Percentiles rank a stretch among this genome's conserved stretches.
These are phyloP conservation scores for Aureobasidium melanogenum DNA, from an alignment of 2,329 filamentous ascomycete genomes.

Conservation along the genomic window DNA sequence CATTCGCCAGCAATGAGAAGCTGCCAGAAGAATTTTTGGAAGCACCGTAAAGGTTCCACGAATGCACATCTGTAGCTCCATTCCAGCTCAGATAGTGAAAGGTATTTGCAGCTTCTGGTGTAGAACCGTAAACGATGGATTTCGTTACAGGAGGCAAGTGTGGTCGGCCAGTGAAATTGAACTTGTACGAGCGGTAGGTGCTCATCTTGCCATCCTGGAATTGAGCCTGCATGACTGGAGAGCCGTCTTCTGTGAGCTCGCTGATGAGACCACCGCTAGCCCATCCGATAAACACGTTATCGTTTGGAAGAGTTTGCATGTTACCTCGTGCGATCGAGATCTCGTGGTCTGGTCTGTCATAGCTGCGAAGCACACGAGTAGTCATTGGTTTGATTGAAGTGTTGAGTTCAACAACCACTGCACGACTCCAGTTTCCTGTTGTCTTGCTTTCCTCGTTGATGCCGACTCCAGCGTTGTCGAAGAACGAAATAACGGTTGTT, in stretches of 20 bases:
- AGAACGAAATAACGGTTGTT: slow-evolving; percentile 1
- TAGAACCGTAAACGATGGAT: slow-evolving; percentile 23
- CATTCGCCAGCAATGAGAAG: background rate
- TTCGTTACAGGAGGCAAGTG: slow-evolving; percentile 21
- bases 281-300: slow-evolving; percentile 30
- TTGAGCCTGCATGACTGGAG: slow-evolving; percentile 24
- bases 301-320: slow-evolving; percentile 26
- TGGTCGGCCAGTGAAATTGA: slow-evolving; percentile 24
- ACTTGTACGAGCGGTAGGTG: slow-evolving; percentile 34
- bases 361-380: slow-evolving; percentile 15
- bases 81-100: slow-evolving; percentile 28
- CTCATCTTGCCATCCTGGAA: slow-evolving; percentile 27
- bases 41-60: slow-evolving; percentile 26
- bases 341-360: slow-evolving; percentile 25
- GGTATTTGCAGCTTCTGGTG: slow-evolving; percentile 21
- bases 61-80: slow-evolving; percentile 30
- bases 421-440: background rate
- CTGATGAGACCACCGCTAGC: slow-evolving; percentile 27
- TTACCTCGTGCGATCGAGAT: slow-evolving; percentile 26
- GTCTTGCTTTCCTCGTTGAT: background rate
- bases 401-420: slow-evolving; percentile 6
- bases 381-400: background rate
- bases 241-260: slow-evolving; percentile 25
- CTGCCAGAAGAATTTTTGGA: background rate
- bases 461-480: slow-evolving; percentile 10